These are phyloP conservation scores for Bruguiera gymnorhiza DNA, from an alignment of 345 rosid species.

Conservation along the genomic window DNA sequence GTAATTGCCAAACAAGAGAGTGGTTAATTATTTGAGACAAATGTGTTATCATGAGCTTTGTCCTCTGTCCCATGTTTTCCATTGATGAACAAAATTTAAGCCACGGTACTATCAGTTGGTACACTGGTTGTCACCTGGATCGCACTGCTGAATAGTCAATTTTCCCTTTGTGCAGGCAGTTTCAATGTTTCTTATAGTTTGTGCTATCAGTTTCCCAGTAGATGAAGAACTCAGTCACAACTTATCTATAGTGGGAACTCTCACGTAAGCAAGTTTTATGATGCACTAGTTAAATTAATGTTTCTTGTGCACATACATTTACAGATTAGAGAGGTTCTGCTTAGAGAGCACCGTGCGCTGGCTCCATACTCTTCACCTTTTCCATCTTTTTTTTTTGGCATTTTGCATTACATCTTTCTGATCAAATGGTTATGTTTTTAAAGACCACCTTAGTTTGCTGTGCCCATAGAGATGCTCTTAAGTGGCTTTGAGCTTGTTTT, in stretches of 20 bases:
- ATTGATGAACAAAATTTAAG: not conserved
- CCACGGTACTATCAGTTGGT: not conserved
- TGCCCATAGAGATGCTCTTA: no score
- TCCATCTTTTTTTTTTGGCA: no score
- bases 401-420: no score
- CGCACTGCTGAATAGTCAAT: not conserved
- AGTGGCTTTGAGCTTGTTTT: no score
- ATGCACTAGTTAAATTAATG: no score
- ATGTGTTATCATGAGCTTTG: not conserved
- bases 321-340: no score
- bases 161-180: slow-evolving; percentile 46
- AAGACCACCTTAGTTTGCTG: no score
- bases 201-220: slow-evolving; percentile 51
- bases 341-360: no score
- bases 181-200: slow-evolving; percentile 58
- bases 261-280: slow-evolving; percentile 45
- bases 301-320: no score
- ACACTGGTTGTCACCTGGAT: not conserved
- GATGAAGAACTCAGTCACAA: slow-evolving; percentile 61
- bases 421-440: no score
- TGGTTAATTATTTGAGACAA: not conserved
- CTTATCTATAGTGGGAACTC: slow-evolving; percentile 66
- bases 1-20: slow-evolving; percentile 12
- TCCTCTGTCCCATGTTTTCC: not conserved
- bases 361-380: no score